Conservation (phyloP, 768 basidiomycete species). For the Panus rudis region DNA sequence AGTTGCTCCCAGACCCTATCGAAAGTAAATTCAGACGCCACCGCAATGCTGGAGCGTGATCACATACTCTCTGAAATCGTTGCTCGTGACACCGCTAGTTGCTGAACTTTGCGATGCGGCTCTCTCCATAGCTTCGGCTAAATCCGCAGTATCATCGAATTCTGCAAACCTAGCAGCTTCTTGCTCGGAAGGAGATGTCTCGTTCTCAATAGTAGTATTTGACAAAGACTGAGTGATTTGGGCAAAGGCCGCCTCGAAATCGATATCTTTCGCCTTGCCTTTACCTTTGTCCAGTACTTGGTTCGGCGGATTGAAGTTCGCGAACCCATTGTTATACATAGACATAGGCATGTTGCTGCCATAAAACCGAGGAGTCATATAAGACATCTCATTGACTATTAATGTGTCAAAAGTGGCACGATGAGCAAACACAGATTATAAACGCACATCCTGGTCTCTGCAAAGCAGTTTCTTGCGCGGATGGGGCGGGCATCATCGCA, state of each 20-base stretch:
- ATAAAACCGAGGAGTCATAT: slow-evolving; percentile 21
- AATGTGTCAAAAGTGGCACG: not conserved
- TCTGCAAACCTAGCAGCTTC: slow-evolving; percentile 49
- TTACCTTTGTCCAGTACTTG: slow-evolving; percentile 52
- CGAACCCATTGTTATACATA: slow-evolving; percentile 14
- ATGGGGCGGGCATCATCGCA: slow-evolving; percentile 18
- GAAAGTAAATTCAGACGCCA: slow-evolving; percentile 5
- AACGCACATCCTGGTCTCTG: slow-evolving; percentile 35
- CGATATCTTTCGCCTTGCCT: slow-evolving; percentile 69
- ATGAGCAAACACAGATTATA: not conserved
- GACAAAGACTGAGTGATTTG: slow-evolving; percentile 54
- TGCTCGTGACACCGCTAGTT: slow-evolving; percentile 13
- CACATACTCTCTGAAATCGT: slow-evolving; percentile 47
- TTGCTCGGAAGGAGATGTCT: slow-evolving; percentile 29
- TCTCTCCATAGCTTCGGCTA: slow-evolving; percentile 32
- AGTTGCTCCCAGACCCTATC: slow-evolving; percentile 57
- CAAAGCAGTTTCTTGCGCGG: slow-evolving; percentile 30
- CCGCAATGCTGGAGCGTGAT: not conserved
- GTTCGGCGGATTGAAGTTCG: slow-evolving; percentile 7
- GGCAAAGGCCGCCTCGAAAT: slow-evolving; percentile 83
- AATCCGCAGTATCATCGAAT: slow-evolving; percentile 34
- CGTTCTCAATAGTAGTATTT: too few relatives aligned
- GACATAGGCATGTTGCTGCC: slow-evolving; percentile 27
- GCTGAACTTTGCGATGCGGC: slow-evolving; percentile 13
- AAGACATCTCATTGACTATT: slow-evolving; percentile 3